Conservation (phyloP, 2,329 filamentous ascomycete species). For the Hymenoscyphus fructigenus region DNA sequence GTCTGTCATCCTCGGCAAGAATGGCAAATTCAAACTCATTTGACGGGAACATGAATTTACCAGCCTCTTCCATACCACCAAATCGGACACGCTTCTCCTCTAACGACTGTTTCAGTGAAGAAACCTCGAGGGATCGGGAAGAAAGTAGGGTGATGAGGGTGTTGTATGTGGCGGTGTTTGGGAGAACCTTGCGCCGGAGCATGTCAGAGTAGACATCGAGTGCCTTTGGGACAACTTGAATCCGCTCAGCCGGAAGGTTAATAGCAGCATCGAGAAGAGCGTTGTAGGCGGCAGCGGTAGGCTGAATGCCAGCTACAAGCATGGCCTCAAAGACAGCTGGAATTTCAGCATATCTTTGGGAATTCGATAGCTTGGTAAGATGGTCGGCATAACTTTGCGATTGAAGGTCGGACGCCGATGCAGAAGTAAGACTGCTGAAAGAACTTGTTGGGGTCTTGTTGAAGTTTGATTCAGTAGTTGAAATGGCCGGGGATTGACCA, state of each 20-base stretch:
- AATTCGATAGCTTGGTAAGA: slow-evolving; percentile 70
- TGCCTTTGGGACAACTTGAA: slow-evolving; percentile 84
- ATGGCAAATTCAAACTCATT: slow-evolving; percentile 86
- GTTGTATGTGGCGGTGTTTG: slow-evolving; percentile 83
- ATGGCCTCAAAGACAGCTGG: slow-evolving; percentile 88
- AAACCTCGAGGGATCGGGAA: slow-evolving; percentile 75
- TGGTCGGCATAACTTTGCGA: slow-evolving; percentile 74
- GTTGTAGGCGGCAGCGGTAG: slow-evolving; percentile 87
- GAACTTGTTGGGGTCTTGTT: slow-evolving; percentile 51
- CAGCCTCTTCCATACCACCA: slow-evolving; percentile 79
- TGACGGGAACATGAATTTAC: slow-evolving; percentile 85
- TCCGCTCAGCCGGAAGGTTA: slow-evolving; percentile 73
- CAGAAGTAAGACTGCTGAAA: slow-evolving; percentile 51
- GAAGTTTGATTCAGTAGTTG: slow-evolving; percentile 38
- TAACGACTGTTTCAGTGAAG: slow-evolving; percentile 67
- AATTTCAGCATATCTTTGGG: slow-evolving; percentile 79
- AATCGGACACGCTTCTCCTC: slow-evolving; percentile 83
- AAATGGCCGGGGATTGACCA: slow-evolving; percentile 30
- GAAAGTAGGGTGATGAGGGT: slow-evolving; percentile 83
- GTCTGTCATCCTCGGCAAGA: slow-evolving; percentile 80
- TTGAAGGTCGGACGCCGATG: slow-evolving; percentile 58
- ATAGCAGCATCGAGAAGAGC: slow-evolving; percentile 83
- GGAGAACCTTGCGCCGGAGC: slow-evolving; percentile 79
- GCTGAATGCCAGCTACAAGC: slow-evolving; percentile 77
- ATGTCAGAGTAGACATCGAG: slow-evolving; percentile 96